phyloP scores from a whole-genome alignment of 1,139 yeast species.

The Sporopachydermia cereana region DNA sequence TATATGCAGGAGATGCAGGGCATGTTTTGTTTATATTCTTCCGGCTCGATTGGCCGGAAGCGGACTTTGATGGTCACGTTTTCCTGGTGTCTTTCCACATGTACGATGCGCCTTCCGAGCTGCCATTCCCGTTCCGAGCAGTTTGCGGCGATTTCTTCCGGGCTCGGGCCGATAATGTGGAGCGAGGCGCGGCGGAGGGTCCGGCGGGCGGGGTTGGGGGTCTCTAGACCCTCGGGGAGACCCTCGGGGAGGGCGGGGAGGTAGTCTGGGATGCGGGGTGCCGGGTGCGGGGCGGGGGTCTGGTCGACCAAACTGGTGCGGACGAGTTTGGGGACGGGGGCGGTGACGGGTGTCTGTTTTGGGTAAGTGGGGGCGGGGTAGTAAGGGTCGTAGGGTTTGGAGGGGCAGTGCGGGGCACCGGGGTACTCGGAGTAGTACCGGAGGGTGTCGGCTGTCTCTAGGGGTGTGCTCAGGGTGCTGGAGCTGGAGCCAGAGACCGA shows the following conservation, averaged over 20 bases:
- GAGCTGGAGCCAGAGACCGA: not conserved
- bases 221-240: not conserved
- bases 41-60: constrained; percentile 23
- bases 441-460: not conserved
- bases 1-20: constrained; percentile 44
- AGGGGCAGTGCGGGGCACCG: too few relatives aligned
- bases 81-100: constrained; percentile 23
- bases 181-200: constrained; percentile 18
- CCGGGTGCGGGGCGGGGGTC: not conserved
- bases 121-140: constrained; percentile 25
- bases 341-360: too few relatives aligned
- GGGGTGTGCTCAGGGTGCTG: not conserved
- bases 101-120: constrained; percentile 23
- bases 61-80: constrained; percentile 24
- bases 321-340: not conserved
- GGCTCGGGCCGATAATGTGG: constrained; percentile 22
- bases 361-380: too few relatives aligned
- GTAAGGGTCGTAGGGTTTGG: too few relatives aligned
- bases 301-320: not conserved
- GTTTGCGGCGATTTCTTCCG: constrained; percentile 22
- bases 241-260: not conserved
- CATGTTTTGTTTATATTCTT: constrained; percentile 20
- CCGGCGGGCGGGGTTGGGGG: not conserved
- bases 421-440: not conserved
- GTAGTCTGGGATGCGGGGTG: too few relatives aligned